phyloP scores from a whole-genome alignment of 1,284 basidiomycete genomes.

The Marasmius sp. region DNA sequence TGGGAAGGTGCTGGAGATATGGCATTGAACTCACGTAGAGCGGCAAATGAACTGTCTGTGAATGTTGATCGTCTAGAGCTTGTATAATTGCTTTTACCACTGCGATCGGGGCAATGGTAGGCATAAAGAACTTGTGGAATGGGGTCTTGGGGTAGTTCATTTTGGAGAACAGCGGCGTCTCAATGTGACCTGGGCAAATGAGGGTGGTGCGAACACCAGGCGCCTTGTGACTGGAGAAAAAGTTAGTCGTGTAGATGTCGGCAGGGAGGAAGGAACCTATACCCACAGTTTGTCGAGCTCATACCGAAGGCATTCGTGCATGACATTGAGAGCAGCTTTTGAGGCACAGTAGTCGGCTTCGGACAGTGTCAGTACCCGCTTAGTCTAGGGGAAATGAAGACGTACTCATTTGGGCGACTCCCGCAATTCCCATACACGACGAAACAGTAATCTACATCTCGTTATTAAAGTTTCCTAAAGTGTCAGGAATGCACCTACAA shows the following conservation, averaged over 20 bases:
- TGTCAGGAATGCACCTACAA: conserved; percentile 50
- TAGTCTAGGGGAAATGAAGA: conserved; percentile 13
- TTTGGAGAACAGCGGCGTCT: conserved; percentile 73
- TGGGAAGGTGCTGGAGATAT: conserved; percentile 59
- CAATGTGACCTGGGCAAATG: conserved; percentile 73
- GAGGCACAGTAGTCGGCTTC: conserved; percentile 87
- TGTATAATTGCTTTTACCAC: conserved; percentile 82
- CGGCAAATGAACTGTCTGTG: conserved; percentile 69
- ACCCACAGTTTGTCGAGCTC: conserved; percentile 76
- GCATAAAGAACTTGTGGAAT: conserved; percentile 72
- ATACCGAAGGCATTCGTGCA: conserved; percentile 80
- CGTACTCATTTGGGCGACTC: conserved; percentile 80
- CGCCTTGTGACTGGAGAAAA: conserved; percentile 57
- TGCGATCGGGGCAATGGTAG: conserved; percentile 68
- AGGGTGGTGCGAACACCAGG: conserved; percentile 81
- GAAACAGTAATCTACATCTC: conserved; percentile 68
- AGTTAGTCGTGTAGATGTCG: not conserved
- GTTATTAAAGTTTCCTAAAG: conserved; percentile 7
- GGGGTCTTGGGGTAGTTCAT: conserved; percentile 49
- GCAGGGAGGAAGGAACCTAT: not conserved
- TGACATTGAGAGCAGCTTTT: conserved; percentile 77
- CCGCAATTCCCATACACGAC: conserved; percentile 77
- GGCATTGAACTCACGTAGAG: conserved; percentile 68
- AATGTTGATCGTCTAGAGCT: conserved; percentile 77
- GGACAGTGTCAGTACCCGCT: conserved; percentile 3